Evolutionary conservation across 1,284 basidiomycete species (phyloP).

Genomic region (Mycocalia duriaeana): DNA sequence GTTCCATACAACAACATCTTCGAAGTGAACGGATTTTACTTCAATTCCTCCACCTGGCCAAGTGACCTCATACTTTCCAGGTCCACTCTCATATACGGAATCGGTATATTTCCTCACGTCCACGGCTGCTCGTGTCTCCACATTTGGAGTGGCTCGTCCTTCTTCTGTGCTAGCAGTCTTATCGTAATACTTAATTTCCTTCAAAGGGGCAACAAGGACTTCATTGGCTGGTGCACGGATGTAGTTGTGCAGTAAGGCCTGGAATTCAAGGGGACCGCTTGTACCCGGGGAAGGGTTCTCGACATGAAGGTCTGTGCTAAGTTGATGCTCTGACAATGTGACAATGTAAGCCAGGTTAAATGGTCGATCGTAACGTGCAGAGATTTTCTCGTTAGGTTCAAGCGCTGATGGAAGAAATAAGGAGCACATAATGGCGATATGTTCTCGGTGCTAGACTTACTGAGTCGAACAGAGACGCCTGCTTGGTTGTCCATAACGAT

Average conservation of each 20-base stretch:
- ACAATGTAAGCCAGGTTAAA: constrained; percentile 78
- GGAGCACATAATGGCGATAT: constrained; percentile 8
- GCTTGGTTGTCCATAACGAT: constrained; percentile 66
- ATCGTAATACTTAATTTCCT: constrained; percentile 66
- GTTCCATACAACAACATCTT: constrained; percentile 86
- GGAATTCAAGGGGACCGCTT: constrained; percentile 62
- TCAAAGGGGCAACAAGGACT: constrained; percentile 55
- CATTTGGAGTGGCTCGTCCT: constrained; percentile 46
- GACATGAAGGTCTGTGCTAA: constrained; percentile 78
- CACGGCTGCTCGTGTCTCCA: constrained; percentile 55
- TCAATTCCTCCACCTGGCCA: constrained; percentile 58
- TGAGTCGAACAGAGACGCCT: constrained; percentile 68
- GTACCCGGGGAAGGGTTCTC: constrained; percentile 52
- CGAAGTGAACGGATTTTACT: constrained; percentile 58
- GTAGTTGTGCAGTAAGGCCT: constrained; percentile 86
- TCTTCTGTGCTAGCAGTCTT: constrained; percentile 65
- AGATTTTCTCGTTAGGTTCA: constrained; percentile 54
- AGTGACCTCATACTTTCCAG: constrained; percentile 49
- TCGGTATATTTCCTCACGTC: constrained; percentile 67
- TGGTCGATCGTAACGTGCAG: constrained; percentile 49
- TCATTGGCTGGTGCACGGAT: constrained; percentile 61
- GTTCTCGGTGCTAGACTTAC: constrained; percentile 46
- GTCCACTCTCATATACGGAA: constrained; percentile 66
- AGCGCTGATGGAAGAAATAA: constrained; percentile 41
- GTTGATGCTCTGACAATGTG: constrained; percentile 68